A percentile compares a stretch with the other conserved stretches of the same genome.
Conservation (phyloP, 2,329 filamentous ascomycete species). For the Fusarium poae region DNA sequence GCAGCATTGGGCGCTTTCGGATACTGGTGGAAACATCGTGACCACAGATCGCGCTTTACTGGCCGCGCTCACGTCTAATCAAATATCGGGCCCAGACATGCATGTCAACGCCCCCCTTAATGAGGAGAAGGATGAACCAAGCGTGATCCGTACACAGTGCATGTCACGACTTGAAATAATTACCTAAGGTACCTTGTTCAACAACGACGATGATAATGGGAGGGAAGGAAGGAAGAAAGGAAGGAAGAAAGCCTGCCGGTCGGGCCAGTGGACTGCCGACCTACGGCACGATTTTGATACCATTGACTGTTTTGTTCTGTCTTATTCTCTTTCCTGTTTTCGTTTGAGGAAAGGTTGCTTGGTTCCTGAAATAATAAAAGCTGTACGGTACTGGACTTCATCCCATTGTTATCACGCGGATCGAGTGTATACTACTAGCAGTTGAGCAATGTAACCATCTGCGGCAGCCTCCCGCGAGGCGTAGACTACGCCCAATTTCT, state of each 20-base stretch:
- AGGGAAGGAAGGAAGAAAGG: background rate
- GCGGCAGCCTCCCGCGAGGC: constrained; percentile 29
- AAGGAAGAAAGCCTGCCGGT: constrained; percentile 24
- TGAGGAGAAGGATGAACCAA: constrained; percentile 11
- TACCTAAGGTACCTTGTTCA: background rate
- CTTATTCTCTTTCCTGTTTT: background rate
- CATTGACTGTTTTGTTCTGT: background rate
- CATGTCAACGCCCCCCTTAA: background rate
- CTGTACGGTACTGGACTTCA: constrained; percentile 19
- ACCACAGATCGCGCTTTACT: constrained; percentile 68
- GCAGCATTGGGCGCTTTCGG: constrained; percentile 67
- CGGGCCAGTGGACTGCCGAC: constrained; percentile 22
- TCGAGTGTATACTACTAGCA: constrained; percentile 13
- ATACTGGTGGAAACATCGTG: constrained; percentile 71
- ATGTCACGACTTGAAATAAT: constrained; percentile 12
- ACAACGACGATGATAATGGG: background rate
- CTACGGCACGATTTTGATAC: constrained; percentile 22
- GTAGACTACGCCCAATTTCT: constrained; percentile 5
- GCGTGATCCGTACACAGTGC: constrained; percentile 14
- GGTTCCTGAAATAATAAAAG: constrained; percentile 28
- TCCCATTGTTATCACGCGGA: constrained; percentile 20
- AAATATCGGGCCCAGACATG: background rate
- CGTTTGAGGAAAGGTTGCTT: constrained; percentile 3
- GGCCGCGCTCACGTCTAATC: constrained; percentile 67
- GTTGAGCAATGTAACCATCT: constrained; percentile 20